These are phyloP conservation scores for Phytophthora aleatoria DNA, from an alignment of 352 stramenopile genomes.

Conservation along the genomic window DNA sequence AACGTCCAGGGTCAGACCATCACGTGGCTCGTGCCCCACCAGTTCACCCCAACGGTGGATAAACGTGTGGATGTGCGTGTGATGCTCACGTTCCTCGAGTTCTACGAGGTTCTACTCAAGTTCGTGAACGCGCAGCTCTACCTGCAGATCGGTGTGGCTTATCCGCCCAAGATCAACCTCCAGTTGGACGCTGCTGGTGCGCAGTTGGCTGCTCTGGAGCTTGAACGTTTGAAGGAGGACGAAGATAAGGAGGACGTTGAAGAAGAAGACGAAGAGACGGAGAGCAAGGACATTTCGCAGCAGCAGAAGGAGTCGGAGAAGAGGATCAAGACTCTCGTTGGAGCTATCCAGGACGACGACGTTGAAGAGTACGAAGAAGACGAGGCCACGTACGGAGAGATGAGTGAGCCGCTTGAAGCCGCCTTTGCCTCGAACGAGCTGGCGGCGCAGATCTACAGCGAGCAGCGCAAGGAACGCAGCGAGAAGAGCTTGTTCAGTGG, in stretches of 20 bases:
- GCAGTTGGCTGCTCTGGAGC: conserved; percentile 70
- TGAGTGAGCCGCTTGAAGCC: conserved; percentile 92
- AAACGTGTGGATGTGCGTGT: conserved; percentile 98
- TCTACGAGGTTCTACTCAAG: conserved; percentile 98
- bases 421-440: conserved; percentile 85
- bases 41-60: conserved; percentile 97
- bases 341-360: conserved; percentile 39
- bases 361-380: conserved; percentile 81
- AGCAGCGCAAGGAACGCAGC: conserved; percentile 81
- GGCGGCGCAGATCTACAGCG: conserved; percentile 75
- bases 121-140: conserved; percentile 99
- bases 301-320: conserved; percentile 91
- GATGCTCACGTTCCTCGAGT: conserved; percentile 99
- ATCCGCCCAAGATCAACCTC: conserved; percentile 93
- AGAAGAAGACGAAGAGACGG: conserved; percentile 34
- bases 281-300: conserved; percentile 54
- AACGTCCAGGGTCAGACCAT: conserved; percentile 93
- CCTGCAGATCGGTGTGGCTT: conserved; percentile 92
- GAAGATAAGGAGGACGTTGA: conserved; percentile 37
- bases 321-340: conserved; percentile 74
- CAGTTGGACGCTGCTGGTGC: conserved; percentile 77
- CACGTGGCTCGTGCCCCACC: conserved; percentile 98
- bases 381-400: conserved; percentile 76
- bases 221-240: conserved; percentile 59
- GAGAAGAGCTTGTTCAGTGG: conserved; percentile 83